Evolutionary conservation across 352 stramenopile genomes (phyloP).

Genomic region (Phytopythium sindhum): DNA sequence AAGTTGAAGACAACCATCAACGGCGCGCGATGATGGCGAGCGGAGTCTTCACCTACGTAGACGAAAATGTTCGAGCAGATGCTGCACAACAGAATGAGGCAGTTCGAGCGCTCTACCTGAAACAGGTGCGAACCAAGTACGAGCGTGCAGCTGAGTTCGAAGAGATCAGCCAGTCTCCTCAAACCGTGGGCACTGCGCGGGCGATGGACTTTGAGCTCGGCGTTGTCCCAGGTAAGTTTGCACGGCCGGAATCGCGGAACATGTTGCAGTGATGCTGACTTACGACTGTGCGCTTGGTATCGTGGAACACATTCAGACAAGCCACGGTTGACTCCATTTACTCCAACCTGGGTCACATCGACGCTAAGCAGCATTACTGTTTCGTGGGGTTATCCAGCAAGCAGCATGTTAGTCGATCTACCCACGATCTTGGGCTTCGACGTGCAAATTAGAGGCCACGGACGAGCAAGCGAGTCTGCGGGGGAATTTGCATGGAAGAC

Average conservation of each 20-base stretch:
- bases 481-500: constrained; percentile 41
- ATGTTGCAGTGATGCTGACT: neutral
- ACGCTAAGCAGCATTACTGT: constrained; percentile 51
- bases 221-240: constrained; percentile 26
- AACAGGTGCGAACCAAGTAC: constrained; percentile 57
- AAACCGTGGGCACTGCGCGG: constrained; percentile 23
- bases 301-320: neutral
- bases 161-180: constrained; percentile 52
- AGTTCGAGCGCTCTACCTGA: constrained; percentile 45
- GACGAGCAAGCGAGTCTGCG: constrained; percentile 32
- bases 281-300: neutral
- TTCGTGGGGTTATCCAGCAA: constrained; percentile 24
- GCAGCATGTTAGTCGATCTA: constrained; percentile 19
- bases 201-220: constrained; percentile 41
- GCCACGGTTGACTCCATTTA: constrained; percentile 15
- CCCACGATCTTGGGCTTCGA: constrained; percentile 61
- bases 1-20: constrained; percentile 14
- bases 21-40: constrained; percentile 19
- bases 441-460: constrained; percentile 42
- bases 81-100: constrained; percentile 35
- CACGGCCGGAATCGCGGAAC: too few species aligned
- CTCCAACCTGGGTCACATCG: constrained; percentile 27
- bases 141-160: constrained; percentile 51
- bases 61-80: constrained; percentile 28
- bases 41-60: constrained; percentile 45